Evolutionary conservation across 129 eudicot genomes (phyloP).

Genomic region (Lactuca sativa): DNA sequence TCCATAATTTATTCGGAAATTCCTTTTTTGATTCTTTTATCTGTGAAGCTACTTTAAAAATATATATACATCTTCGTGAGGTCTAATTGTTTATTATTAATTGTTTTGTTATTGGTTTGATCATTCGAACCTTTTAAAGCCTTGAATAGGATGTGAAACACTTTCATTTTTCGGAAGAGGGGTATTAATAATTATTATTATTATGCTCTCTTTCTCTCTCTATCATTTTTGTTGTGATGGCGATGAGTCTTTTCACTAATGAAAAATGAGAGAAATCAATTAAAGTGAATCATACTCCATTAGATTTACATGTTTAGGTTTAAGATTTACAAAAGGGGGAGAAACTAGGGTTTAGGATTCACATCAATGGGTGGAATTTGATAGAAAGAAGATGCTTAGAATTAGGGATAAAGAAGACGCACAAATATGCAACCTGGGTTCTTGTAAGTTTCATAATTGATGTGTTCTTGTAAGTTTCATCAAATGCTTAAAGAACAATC

Average conservation of each 20-base stretch:
- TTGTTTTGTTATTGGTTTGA: conserved; percentile 40
- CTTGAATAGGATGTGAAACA: conserved; percentile 39
- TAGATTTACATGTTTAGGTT: too few relatives aligned
- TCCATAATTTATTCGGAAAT: conserved; percentile 20
- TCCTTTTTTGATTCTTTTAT: conserved; percentile 25
- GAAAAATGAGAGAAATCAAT: conserved; percentile 29
- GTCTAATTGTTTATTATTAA: conserved; percentile 34
- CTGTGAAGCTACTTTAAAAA: conserved; percentile 28
- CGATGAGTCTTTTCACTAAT: conserved; percentile 54
- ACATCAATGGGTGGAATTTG: too few relatives aligned
- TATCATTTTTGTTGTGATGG: conserved; percentile 28
- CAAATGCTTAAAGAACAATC: too few relatives aligned
- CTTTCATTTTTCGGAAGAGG: conserved; percentile 34
- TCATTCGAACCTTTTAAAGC: conserved; percentile 49
- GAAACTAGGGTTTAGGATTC: too few relatives aligned
- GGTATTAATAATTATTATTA: not conserved
- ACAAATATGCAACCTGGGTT: too few relatives aligned
- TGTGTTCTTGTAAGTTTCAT: too few relatives aligned
- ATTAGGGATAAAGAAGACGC: too few relatives aligned
- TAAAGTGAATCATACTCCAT: conserved; percentile 39
- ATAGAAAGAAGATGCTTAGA: too few relatives aligned
- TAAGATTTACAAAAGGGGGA: too few relatives aligned
- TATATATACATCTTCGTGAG: conserved; percentile 35
- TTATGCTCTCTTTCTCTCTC: conserved; percentile 14
- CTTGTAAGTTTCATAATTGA: too few relatives aligned